Evolutionary conservation across 1,284 basidiomycete species (phyloP).

Genomic region (Sphagnurus paluster): DNA sequence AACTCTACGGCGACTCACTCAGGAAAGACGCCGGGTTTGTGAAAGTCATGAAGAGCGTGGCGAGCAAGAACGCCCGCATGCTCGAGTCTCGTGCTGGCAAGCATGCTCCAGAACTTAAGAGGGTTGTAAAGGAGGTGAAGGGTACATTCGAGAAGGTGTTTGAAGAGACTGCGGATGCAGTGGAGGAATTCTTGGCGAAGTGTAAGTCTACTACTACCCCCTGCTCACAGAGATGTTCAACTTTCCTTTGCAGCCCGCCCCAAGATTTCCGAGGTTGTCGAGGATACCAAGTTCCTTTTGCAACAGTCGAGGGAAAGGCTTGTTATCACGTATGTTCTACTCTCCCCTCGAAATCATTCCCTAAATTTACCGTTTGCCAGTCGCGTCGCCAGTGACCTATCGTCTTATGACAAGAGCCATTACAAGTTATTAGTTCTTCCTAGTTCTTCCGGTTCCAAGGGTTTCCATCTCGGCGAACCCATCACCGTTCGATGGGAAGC

Average conservation of each 20-base stretch:
- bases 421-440: slow-evolving; percentile 72
- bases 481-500: slow-evolving; percentile 89
- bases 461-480: slow-evolving; percentile 90
- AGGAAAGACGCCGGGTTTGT: slow-evolving; percentile 95
- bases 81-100: slow-evolving; percentile 66
- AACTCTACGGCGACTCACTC: slow-evolving; percentile 90
- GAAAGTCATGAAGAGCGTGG: slow-evolving; percentile 93
- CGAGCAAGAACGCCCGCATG: slow-evolving; percentile 75
- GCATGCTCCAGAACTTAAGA: slow-evolving; percentile 74
- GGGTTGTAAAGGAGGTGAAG: slow-evolving; percentile 87
- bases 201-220: slow-evolving; percentile 46
- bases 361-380: slow-evolving; percentile 39
- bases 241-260: slow-evolving; percentile 41
- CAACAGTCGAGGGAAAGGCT: slow-evolving; percentile 88
- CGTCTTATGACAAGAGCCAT: slow-evolving; percentile 75
- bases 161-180: slow-evolving; percentile 82
- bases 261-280: slow-evolving; percentile 77
- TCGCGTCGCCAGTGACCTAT: slow-evolving; percentile 80
- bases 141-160: slow-evolving; percentile 95
- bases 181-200: slow-evolving; percentile 91
- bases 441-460: slow-evolving; percentile 48
- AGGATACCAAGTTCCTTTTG: slow-evolving; percentile 91
- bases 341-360: slow-evolving; percentile 3
- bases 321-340: slow-evolving; percentile 75
- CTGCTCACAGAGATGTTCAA: neutral